Evolutionary conservation across 129 eudicot species (phyloP).

Genomic region (Dittrichia graveolens): DNA sequence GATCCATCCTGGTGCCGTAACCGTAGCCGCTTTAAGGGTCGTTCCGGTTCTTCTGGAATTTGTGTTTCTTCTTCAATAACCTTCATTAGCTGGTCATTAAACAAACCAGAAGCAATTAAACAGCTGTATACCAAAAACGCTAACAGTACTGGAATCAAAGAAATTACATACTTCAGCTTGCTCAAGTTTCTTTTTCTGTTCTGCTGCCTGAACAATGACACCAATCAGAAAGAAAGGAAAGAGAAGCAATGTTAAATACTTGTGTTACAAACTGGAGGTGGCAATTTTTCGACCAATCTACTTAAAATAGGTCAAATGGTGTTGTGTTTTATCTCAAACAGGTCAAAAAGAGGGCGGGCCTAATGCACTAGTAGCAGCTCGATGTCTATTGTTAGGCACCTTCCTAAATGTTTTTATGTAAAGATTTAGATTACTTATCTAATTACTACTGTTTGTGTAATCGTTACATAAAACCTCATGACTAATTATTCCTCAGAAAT

Average conservation of each 20-base stretch:
- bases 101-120: neutral
- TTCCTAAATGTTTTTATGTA: neutral
- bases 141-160: neutral
- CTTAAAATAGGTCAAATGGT: neutral
- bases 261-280: neutral
- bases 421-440: neutral
- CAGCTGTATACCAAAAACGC: neutral
- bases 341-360: neutral
- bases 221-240: neutral
- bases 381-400: neutral
- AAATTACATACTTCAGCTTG: conserved; percentile 50
- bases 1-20: conserved; percentile 54
- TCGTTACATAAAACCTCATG: neutral
- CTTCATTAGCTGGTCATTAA: conserved; percentile 34
- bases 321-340: conserved; percentile 1
- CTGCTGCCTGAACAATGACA: conserved; percentile 54
- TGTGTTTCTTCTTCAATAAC: conserved; percentile 58
- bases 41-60: conserved; percentile 56
- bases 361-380: neutral
- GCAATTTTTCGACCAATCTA: neutral
- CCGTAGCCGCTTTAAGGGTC: conserved; percentile 75
- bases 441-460: neutral
- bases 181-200: conserved; percentile 47
- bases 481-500: neutral
- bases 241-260: conserved; percentile 7